Percentiles rank a stretch among this genome's conserved stretches.
These are phyloP conservation scores for Avena sativa DNA, from an alignment of 176 grass and related monocot species.

Conservation along the genomic window DNA sequence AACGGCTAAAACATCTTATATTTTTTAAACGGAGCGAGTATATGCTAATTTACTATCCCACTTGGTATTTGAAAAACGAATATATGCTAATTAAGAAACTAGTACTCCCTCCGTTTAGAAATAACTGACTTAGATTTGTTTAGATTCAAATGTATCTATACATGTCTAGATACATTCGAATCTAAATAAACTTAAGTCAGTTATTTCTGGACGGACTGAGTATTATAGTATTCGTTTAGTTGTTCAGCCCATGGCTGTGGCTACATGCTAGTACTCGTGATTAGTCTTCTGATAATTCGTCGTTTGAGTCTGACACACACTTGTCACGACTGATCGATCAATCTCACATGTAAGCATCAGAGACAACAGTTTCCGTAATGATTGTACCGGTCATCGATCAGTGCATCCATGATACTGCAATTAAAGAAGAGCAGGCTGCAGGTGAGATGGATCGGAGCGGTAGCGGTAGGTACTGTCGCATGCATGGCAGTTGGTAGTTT, in stretches of 20 bases:
- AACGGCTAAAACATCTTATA: no score
- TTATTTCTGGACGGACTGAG: no score
- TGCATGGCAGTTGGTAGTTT: conserved; percentile 43
- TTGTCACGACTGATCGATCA: neutral
- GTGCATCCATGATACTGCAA: neutral
- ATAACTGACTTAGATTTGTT: no score
- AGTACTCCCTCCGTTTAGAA: no score
- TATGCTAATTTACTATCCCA: no score
- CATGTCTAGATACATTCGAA: no score
- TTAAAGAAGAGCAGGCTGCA: conserved; percentile 1
- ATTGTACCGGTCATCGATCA: neutral
- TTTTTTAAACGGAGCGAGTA: no score
- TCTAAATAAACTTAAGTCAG: no score
- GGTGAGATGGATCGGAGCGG: conserved; percentile 29
- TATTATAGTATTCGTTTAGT: no score
- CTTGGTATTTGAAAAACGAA: no score
- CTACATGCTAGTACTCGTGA: neutral
- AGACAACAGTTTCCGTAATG: conserved; percentile 27
- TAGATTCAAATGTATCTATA: no score
- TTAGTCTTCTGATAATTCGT: neutral
- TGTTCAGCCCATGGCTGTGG: neutral
- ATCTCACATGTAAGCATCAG: conserved; percentile 33
- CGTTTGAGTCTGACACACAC: neutral
- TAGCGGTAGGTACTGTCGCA: neutral
- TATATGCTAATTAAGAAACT: no score